Evolutionary conservation across 2,329 filamentous ascomycete genomes (phyloP).

Genomic region (Corinectria fuckeliana): DNA sequence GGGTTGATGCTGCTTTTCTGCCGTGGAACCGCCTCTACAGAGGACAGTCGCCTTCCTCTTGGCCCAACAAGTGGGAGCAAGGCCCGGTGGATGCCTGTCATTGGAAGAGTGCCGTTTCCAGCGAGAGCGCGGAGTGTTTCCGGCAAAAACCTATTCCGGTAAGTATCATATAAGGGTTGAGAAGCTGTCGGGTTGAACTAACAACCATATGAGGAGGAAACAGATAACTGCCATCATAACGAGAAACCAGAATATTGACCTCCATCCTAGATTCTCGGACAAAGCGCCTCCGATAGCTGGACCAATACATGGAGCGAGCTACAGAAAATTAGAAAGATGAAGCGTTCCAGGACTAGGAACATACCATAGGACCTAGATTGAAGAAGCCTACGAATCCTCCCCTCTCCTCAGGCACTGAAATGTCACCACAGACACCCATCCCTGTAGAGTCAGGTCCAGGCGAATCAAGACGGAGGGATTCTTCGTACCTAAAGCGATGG

Average conservation of each 20-base stretch:
- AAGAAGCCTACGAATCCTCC: constrained; percentile 44
- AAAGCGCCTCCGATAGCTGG: constrained; percentile 59
- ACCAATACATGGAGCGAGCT: constrained; percentile 53
- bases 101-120: constrained; percentile 7
- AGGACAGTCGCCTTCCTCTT: neutral
- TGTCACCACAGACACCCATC: constrained; percentile 44
- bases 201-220: constrained; percentile 42
- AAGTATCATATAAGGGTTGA: neutral
- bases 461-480: too few species aligned
- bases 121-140: constrained; percentile 35
- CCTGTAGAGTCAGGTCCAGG: constrained; percentile 14
- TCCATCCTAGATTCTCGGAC: constrained; percentile 55
- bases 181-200: constrained; percentile 10
- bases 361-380: constrained; percentile 42
- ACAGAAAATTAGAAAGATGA: neutral
- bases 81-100: constrained; percentile 2
- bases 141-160: constrained; percentile 22
- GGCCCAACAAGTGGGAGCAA: constrained; percentile 1
- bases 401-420: constrained; percentile 40
- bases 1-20: constrained; percentile 32
- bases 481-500: constrained; percentile 36
- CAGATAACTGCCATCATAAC: constrained; percentile 51
- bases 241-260: constrained; percentile 61
- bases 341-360: neutral
- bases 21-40: neutral